Base-by-base conservation (phyloP, 139 green algal species). In the Nannochloris sp. region DNA sequence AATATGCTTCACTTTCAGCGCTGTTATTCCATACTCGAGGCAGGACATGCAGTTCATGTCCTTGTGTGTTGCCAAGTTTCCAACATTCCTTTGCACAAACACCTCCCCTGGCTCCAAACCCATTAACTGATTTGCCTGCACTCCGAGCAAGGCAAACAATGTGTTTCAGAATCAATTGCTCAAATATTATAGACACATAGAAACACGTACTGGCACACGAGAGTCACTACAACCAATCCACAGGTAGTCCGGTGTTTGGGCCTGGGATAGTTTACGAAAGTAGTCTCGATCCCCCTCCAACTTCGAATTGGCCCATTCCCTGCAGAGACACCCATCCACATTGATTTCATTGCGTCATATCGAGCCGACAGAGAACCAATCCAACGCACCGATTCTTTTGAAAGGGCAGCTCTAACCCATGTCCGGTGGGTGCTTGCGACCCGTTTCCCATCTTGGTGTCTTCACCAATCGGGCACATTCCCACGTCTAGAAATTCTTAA, bases 61-160 rank as follows among this genome's bases (percentile, higher is more conserved):
- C 23, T 84, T 84, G 72, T 88, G 86, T 24, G 62, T 84, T 21
- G 81, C 85, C 63, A 88, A 71, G 75, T 93, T 93, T 64, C 87
- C 87, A 16, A 94, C 84, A 59, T 94, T 94, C 68, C 87, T 78
- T 68, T 94, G 80, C 43, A 88, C 81, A 63, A 94, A 94, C 21
- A 94, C 70, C 64, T 87, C 81, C 5, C 87, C 87, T n/a, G 86
- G 82, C 2, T 57, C 69, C 63, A 91, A 67, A 40, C 76, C 82
- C 18, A 90, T 57, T 25, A 90, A 80, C n/a, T 81, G 36, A 54
- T 89, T 89, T 56, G 85, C 80, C 46, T 53, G 46, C 46, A 53
- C 15, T 19, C 46, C 16, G 12, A 66, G 15, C 8, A 21, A 31
- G 12, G 24, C 10, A 12, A 63, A 23, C 25, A 14, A 27, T 16